These are phyloP conservation scores for Fraxinus anomala DNA, from an alignment of 257 asterid species.

Conservation along the genomic window DNA sequence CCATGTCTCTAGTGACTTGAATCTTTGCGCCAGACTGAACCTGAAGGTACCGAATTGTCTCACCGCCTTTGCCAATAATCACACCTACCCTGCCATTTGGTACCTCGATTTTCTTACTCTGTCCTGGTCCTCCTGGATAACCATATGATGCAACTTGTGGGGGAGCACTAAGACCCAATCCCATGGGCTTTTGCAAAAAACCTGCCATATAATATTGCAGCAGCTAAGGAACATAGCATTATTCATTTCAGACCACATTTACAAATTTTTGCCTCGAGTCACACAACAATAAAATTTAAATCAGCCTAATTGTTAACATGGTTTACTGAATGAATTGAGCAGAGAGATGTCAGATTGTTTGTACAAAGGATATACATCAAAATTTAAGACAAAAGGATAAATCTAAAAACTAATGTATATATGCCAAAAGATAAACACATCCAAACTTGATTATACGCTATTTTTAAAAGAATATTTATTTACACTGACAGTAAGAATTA, in stretches of 20 bases:
- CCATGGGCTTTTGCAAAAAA: slow-evolving; percentile 39
- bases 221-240: background rate
- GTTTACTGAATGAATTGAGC: background rate
- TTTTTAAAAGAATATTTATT: too few relatives aligned
- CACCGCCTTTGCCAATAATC: slow-evolving; percentile 88
- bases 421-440: background rate
- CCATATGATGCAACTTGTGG: slow-evolving; percentile 56
- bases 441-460: background rate
- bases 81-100: slow-evolving; percentile 92
- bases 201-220: slow-evolving; percentile 33
- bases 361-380: background rate
- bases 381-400: background rate
- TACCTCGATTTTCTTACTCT: slow-evolving; percentile 65
- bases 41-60: slow-evolving; percentile 83
- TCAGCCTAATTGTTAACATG: background rate
- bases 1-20: slow-evolving; percentile 88
- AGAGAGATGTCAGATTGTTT: background rate
- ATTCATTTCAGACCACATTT: background rate
- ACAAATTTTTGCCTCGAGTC: background rate
- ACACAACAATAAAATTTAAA: background rate
- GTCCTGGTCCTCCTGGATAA: slow-evolving; percentile 43
- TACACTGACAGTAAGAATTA: background rate
- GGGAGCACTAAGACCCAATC: slow-evolving; percentile 40
- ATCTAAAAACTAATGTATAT: background rate
- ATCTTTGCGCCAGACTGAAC: slow-evolving; percentile 86